phyloP scores from a whole-genome alignment of 805 yeast species.

The Metschnikowia borealis region DNA sequence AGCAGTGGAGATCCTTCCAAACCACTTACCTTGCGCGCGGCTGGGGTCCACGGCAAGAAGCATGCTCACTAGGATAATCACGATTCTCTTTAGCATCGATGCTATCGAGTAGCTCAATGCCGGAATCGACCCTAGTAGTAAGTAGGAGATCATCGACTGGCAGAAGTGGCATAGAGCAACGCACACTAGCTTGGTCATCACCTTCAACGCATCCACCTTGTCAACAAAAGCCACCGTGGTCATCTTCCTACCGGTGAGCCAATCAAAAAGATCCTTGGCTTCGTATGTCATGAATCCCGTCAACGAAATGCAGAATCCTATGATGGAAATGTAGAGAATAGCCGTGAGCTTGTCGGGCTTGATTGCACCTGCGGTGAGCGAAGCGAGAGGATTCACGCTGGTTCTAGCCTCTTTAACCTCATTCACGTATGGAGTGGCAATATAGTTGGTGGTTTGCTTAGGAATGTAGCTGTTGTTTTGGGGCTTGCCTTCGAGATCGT shows the following conservation, averaged over 20 bases:
- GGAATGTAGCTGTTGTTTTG: neutral
- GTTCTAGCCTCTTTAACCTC: slow-evolving; percentile 17
- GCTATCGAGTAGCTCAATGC: slow-evolving; percentile 87
- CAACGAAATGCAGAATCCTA: slow-evolving; percentile 69
- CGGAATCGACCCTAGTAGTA: slow-evolving; percentile 73
- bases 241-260: neutral
- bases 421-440: slow-evolving; percentile 4
- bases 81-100: slow-evolving; percentile 82
- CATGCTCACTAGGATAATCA: slow-evolving; percentile 75
- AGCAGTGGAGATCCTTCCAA: slow-evolving; percentile 36
- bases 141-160: slow-evolving; percentile 79
- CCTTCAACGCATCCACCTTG: slow-evolving; percentile 21
- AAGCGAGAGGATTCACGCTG: slow-evolving; percentile 20
- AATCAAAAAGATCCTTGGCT: slow-evolving; percentile 29
- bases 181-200: slow-evolving; percentile 48
- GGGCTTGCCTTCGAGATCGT: slow-evolving; percentile 19
- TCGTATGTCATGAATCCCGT: slow-evolving; percentile 71
- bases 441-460: too few species aligned
- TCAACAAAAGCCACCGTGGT: slow-evolving; percentile 14
- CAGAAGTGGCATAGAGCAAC: slow-evolving; percentile 76
- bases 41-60: slow-evolving; percentile 44
- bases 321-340: slow-evolving; percentile 71
- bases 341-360: slow-evolving; percentile 78
- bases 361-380: slow-evolving; percentile 12
- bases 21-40: slow-evolving; percentile 19